Evolutionary conservation across 495 filamentous ascomycete genomes (phyloP).

Genomic region (Trichoderma virens): DNA sequence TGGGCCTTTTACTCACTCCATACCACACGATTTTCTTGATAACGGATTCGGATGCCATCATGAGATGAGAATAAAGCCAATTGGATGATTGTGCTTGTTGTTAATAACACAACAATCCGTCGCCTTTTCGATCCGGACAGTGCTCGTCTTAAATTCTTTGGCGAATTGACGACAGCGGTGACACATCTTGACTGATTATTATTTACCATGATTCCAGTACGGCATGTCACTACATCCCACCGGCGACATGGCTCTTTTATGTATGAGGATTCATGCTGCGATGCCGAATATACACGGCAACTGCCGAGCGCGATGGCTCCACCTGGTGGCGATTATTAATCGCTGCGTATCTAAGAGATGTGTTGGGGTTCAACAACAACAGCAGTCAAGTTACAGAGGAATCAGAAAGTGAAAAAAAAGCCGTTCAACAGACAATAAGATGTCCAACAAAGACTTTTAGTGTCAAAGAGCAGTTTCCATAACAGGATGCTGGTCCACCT

Average conservation of each 20-base stretch:
- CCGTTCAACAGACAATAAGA: too few species aligned
- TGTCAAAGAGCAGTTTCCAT: too few species aligned
- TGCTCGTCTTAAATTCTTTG: neutral
- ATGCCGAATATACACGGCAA: neutral
- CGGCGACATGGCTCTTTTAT: neutral
- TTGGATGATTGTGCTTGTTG: neutral
- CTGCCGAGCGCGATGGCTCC: neutral
- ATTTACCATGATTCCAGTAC: neutral
- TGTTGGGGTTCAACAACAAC: neutral
- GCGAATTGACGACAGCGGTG: neutral
- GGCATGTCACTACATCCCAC: neutral
- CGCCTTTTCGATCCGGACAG: neutral
- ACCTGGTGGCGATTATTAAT: neutral
- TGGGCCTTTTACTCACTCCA: neutral
- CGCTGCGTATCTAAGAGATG: neutral
- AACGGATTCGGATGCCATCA: neutral
- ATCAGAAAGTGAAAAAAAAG: neutral
- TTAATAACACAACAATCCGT: neutral
- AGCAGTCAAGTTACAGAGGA: neutral
- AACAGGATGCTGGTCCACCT: too few species aligned
- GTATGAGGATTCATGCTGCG: neutral
- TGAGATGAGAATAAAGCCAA: neutral
- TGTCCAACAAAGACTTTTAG: too few species aligned
- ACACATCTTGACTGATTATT: neutral
- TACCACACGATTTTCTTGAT: slow-evolving; percentile 5